Evolutionary conservation across 352 stramenopile genomes (phyloP).

Genomic region (Pseudoperonospora humuli): DNA sequence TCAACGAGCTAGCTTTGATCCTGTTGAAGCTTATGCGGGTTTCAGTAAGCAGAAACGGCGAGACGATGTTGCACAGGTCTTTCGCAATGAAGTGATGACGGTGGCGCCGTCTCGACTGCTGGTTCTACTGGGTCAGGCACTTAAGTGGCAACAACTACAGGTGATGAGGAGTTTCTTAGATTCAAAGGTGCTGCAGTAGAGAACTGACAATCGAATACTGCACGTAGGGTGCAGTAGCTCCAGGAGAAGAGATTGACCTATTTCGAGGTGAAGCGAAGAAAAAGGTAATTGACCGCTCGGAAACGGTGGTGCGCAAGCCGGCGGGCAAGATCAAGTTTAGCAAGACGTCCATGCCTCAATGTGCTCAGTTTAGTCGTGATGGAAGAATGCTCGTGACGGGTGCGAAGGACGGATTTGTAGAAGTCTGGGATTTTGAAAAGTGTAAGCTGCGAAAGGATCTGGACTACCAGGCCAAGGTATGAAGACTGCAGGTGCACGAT

Average conservation of each 20-base stretch:
- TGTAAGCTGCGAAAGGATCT: conserved; percentile 88
- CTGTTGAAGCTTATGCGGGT: conserved; percentile 53
- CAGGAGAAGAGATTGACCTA: conserved; percentile 71
- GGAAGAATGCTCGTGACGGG: conserved; percentile 87
- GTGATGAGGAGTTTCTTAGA: conserved; percentile 8
- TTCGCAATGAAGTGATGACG: conserved; percentile 64
- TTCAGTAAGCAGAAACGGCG: conserved; percentile 72
- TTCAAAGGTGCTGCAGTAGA: not conserved
- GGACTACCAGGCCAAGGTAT: conserved; percentile 86
- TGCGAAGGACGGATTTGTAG: conserved; percentile 92
- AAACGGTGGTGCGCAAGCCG: conserved; percentile 58
- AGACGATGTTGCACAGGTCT: conserved; percentile 63
- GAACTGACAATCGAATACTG: not conserved
- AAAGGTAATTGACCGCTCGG: conserved; percentile 39
- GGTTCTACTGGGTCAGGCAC: conserved; percentile 79
- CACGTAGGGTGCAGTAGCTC: conserved; percentile 54
- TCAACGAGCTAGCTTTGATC: conserved; percentile 59
- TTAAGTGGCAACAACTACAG: conserved; percentile 87
- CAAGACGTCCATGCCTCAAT: conserved; percentile 75
- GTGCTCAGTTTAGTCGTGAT: conserved; percentile 83
- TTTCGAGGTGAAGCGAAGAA: conserved; percentile 64
- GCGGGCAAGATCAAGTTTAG: conserved; percentile 87
- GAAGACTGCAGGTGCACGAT: not conserved
- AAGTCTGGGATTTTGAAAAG: conserved; percentile 91
- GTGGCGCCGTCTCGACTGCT: conserved; percentile 85